These are phyloP conservation scores for Aspergillus sp. DNA, from an alignment of 2,329 filamentous ascomycete species.

Conservation along the genomic window DNA sequence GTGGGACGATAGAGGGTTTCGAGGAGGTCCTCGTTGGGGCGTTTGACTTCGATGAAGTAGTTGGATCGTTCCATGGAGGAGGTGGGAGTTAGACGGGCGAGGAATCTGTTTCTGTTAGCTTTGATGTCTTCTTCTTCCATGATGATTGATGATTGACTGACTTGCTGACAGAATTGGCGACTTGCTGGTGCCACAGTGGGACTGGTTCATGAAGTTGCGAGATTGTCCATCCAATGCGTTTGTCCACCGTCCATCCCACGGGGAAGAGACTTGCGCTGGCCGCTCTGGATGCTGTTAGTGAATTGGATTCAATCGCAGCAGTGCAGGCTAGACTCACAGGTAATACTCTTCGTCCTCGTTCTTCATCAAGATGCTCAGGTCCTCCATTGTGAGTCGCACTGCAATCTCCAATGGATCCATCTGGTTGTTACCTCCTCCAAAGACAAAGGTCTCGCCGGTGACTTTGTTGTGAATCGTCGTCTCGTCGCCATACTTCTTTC, in stretches of 20 bases:
- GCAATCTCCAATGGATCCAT: slow-evolving; percentile 46
- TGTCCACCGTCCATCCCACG: slow-evolving; percentile 47
- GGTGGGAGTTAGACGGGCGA: slow-evolving; percentile 39
- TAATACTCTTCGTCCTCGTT: slow-evolving; percentile 44
- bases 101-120: slow-evolving; percentile 32
- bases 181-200: slow-evolving; percentile 46
- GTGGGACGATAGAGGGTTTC: slow-evolving; percentile 44
- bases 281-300: slow-evolving; percentile 25
- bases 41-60: slow-evolving; percentile 47
- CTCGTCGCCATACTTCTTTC: slow-evolving; percentile 17
- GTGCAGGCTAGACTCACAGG: slow-evolving; percentile 30
- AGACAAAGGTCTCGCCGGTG: slow-evolving; percentile 39
- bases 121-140: not conserved
- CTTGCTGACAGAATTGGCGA: slow-evolving; percentile 40
- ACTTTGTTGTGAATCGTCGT: slow-evolving; percentile 39
- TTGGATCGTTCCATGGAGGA: slow-evolving; percentile 47
- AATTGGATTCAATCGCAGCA: no score
- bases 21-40: slow-evolving; percentile 29
- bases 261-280: slow-evolving; percentile 52
- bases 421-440: slow-evolving; percentile 29
- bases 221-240: slow-evolving; percentile 47
- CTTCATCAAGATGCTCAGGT: slow-evolving; percentile 47
- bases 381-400: slow-evolving; percentile 48
- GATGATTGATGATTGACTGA: slow-evolving; percentile 14
- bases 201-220: slow-evolving; percentile 44